Percentiles rank a stretch among this genome's conserved stretches.
Evolutionary conservation across 2,329 filamentous ascomycete species (phyloP).

Genomic region (Neoscytalidium dimidiatum): DNA sequence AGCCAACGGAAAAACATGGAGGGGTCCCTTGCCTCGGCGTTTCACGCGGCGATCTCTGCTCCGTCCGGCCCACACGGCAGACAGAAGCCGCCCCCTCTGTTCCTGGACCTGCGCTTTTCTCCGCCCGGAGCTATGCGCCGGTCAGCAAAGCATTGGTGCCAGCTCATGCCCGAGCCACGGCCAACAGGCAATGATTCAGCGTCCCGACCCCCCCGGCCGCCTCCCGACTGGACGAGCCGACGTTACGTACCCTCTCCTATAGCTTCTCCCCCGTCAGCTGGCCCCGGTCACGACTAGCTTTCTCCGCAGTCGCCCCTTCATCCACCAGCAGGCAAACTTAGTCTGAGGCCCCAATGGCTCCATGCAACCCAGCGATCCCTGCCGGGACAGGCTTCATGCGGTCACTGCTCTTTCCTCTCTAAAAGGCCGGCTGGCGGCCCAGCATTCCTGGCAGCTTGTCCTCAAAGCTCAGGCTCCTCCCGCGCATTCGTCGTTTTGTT

Average conservation of each 20-base stretch:
- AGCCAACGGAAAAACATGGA: slow-evolving; percentile 6
- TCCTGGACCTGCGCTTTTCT: not conserved
- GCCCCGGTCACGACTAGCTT: not conserved
- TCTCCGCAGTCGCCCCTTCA: slow-evolving; percentile 1
- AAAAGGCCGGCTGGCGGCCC: not conserved
- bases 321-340: not conserved
- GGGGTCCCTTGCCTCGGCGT: slow-evolving; percentile 10
- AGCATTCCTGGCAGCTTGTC: not conserved
- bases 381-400: not conserved
- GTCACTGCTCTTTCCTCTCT: not conserved
- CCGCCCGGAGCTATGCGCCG: not conserved
- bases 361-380: slow-evolving; percentile 5
- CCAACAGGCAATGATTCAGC: not conserved
- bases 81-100: not conserved
- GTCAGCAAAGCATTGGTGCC: slow-evolving; percentile 10
- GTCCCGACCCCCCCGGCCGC: not conserved
- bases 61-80: not conserved
- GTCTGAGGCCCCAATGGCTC: not conserved
- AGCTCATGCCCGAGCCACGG: not conserved
- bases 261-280: not conserved
- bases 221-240: not conserved
- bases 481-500: not conserved
- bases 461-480: not conserved
- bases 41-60: slow-evolving; percentile 5
- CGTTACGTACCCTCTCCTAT: not conserved